Evolutionary conservation across 345 rosid genomes (phyloP), one percentile per base, ranked within the genome.

Genomic region (Pistacia vera): DNA sequence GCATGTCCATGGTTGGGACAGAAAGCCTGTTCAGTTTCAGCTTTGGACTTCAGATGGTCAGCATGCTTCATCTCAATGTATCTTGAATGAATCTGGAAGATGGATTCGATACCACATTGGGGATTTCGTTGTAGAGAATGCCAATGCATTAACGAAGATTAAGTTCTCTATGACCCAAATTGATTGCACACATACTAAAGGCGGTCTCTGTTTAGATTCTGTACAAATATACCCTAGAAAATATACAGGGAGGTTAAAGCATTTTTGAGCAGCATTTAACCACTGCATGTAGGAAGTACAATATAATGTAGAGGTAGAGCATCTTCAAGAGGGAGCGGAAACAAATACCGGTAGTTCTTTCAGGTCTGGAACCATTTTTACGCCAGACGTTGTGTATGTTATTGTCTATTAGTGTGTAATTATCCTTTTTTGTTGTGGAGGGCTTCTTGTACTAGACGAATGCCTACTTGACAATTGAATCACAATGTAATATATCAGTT

Each of bases 111-210:
- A 91, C 87, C 97, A 94, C 73, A 95, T 83, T 0, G 98, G 98
- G 6, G 97, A 97, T 66, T 97, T 97, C 61, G 85, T 81, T 4
- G 97, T 92, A 0, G 81, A 75, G 25, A 76, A 81, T 58, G 22
- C 87, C 8, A 81, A 66, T 6, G 2, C 67, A 0, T 46, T 85
- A 0, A 89, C 85, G 2, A 90, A 83, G 84, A 85, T 97, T 11
- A 94, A 85, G 72, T 90, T 94, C 85, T 91, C 98, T 0, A 85
- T 92, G 93, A 97, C 90, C 38, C 99, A 97, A 80, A 97, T 97
- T 17, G 99, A 97, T 77, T 97, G 99, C 82, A 97, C 99, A 0
- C 99, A 97, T 81, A 94, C 97, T 20, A 97, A 97, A 84, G 99
- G 99, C 3, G 99, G 99, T 61, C 85, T 97, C 0, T 92, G 95